Base-by-base conservation (phyloP, 345 rosid genomes). In the Mangifera indica region DNA sequence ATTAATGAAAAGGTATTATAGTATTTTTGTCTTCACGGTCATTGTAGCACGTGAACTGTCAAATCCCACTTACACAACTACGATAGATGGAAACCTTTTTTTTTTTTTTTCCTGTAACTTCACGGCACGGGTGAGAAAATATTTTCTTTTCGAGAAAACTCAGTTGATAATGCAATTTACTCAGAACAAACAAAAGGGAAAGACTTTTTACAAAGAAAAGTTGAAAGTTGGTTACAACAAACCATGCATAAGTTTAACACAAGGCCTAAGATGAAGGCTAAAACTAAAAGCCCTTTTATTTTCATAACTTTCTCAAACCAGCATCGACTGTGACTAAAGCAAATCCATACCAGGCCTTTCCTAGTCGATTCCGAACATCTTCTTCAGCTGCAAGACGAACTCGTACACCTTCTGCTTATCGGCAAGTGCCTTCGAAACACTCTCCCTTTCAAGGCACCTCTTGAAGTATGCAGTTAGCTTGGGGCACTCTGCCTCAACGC, bases 401-500 rank as follows among this genome's bases (percentile, higher is more conserved):
- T 48, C 52, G 2, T 48, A 48, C 4, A 48, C 52, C 52, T 48
- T 48, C 52, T 48, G 52, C 52, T 5, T 14, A 48, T 48, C 52
- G 4, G 52, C 52, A 12, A 48, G 52, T 12, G 52, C 52, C 52
- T 17, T 62, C 32, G 73, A 18, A 14, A 77, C 74, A 52, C 69
- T 69, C 25, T 72, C 57, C 34, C 15, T 63, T 22, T 66, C 55
- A 61, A 69, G 15, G 63, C 81, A 77, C 73, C 70, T 55, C 53
- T 68, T 61, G 10, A 67, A 72, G 73, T 76, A 77, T 17, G 63
- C 25, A 15, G 53, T 54, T 64, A 77, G 69, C 58, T 61, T 77
- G 25, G 81, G 77, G 59, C 73, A 73, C 58, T 56, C 70, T 24
- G 69, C 64, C 57, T 77, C 81, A 11, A 68, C 55, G 59, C 74